Evolutionary conservation across 139 green algal species (phyloP).

Genomic region (Pleodorina starrii): DNA sequence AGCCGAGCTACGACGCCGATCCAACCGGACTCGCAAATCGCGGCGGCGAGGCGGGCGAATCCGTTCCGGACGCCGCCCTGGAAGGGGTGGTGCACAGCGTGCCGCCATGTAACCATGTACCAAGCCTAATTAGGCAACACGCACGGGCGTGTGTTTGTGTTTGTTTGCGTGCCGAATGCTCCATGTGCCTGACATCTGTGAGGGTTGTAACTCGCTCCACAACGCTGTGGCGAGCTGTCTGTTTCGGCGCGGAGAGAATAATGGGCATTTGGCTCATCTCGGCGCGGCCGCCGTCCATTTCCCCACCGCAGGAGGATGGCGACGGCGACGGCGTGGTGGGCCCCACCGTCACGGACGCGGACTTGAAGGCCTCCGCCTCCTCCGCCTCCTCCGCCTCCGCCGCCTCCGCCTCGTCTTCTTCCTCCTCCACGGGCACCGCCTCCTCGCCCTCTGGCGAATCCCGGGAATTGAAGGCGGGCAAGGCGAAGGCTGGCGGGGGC

Average conservation of each 20-base stretch:
- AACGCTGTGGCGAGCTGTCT: neutral
- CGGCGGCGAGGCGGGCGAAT: too few species aligned
- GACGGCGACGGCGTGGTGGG: slow-evolving; percentile 29
- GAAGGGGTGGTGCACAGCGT: too few species aligned
- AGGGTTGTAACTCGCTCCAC: neutral
- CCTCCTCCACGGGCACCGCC: neutral
- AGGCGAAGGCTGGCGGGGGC: neutral
- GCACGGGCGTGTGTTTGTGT: too few species aligned
- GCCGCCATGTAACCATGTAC: too few species aligned
- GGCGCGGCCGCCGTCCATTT: too few species aligned
- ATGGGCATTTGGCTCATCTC: neutral
- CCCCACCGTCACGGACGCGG: neutral
- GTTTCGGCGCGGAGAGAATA: neutral
- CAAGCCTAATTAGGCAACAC: too few species aligned
- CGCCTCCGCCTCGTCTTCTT: neutral
- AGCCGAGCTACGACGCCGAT: too few species aligned
- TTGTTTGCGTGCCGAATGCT: neutral
- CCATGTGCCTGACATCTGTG: too few species aligned
- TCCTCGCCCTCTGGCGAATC: neutral
- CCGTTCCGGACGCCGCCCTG: too few species aligned
- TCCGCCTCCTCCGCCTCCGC: neutral
- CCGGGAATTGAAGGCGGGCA: neutral
- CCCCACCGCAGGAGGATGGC: slow-evolving; percentile 34
- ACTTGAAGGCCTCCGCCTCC: neutral
- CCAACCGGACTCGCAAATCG: too few species aligned